A percentile compares a stretch with the other conserved stretches of the same genome.
These are phyloP conservation scores for Candida sanyaensis DNA, from an alignment of 1,139 yeast species.

Conservation along the genomic window DNA sequence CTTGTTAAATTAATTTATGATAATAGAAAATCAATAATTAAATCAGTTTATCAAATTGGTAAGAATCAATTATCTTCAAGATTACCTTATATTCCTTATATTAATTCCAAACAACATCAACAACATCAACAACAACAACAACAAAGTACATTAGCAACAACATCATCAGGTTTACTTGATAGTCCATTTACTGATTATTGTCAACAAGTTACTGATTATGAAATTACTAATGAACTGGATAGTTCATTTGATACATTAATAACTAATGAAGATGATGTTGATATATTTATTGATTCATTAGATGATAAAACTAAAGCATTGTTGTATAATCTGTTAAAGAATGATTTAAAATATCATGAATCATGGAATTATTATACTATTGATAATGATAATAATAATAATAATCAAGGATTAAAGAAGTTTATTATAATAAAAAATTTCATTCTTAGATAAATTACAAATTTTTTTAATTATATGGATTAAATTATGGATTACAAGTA, in stretches of 20 bases:
- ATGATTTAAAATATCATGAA: constrained; percentile 17
- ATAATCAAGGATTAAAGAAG: constrained; percentile 1
- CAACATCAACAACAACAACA: constrained; percentile 4
- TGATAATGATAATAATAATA: no score
- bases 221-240: neutral
- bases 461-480: constrained; percentile 28
- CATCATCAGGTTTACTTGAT: constrained; percentile 4
- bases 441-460: constrained; percentile 31
- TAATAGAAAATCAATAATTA: constrained; percentile 10
- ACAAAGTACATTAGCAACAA: no score
- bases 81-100: constrained; percentile 12
- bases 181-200: constrained; percentile 6
- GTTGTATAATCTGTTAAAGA: constrained; percentile 21
- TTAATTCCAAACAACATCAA: constrained; percentile 9
- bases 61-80: constrained; percentile 10
- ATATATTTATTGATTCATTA: constrained; percentile 24
- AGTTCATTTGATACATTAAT: neutral
- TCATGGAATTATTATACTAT: no score
- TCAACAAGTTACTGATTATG: neutral
- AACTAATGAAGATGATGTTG: constrained; percentile 18
- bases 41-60: constrained; percentile 11
- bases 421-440: constrained; percentile 11
- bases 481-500: constrained; percentile 27
- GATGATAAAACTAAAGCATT: constrained; percentile 25
- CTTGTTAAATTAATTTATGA: constrained; percentile 11